Conservation (phyloP, 768 basidiomycete genomes). For the Gloeopeniophorella convolvens region DNA sequence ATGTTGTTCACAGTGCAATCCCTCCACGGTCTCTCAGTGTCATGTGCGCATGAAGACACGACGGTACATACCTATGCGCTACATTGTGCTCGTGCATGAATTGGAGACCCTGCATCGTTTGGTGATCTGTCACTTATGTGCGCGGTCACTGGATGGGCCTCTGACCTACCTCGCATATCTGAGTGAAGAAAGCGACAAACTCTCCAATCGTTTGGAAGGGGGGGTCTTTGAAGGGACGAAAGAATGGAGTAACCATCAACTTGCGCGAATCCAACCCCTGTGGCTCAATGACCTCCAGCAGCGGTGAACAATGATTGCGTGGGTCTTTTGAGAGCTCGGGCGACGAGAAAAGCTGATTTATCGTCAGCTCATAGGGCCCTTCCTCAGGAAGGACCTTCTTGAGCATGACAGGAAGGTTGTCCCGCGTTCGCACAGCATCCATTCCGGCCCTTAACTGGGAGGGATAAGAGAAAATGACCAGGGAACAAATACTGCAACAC, state of each 20-base stretch:
- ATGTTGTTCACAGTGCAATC: constrained; percentile 20
- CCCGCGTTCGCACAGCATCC: constrained; percentile 6
- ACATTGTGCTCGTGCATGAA: constrained; percentile 25
- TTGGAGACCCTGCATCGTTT: constrained; percentile 19
- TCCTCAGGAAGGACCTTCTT: constrained; percentile 7
- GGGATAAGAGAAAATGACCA: background rate
- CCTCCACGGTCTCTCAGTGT: too few relatives aligned
- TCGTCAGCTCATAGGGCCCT: constrained; percentile 5
- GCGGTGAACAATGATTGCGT: constrained; percentile 25
- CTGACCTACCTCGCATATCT: constrained; percentile 30
- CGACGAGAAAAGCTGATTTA: constrained; percentile 10
- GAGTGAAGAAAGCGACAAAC: constrained; percentile 28
- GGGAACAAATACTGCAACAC: background rate
- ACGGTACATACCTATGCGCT: constrained; percentile 30
- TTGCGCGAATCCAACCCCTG: constrained; percentile 1
- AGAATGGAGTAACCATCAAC: constrained; percentile 31
- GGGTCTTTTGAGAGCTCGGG: constrained; percentile 22
- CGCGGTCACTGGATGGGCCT: background rate
- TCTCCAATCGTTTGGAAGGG: constrained; percentile 32
- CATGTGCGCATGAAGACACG: too few relatives aligned
- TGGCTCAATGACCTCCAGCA: constrained; percentile 22
- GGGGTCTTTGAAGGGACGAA: constrained; percentile 26
- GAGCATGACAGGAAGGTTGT: constrained; percentile 10
- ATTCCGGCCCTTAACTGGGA: constrained; percentile 8
- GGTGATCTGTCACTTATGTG: background rate